A percentile compares a stretch with the other conserved stretches of the same genome.
These are phyloP conservation scores for Heracleum sosnowskyi DNA, from an alignment of 129 eudicot species.

Conservation along the genomic window DNA sequence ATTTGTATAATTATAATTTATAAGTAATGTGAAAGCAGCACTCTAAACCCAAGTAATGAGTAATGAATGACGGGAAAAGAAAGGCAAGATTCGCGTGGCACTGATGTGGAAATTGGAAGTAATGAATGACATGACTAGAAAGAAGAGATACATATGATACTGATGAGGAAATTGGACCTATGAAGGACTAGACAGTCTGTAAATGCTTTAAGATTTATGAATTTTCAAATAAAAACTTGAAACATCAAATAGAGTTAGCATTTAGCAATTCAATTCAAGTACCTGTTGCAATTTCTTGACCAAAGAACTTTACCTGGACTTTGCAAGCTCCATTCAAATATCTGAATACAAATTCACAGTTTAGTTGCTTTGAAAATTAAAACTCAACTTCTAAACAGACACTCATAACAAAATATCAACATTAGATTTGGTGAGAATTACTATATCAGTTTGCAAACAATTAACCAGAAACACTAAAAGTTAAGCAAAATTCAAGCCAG, in stretches of 20 bases:
- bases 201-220: background rate
- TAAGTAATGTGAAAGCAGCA: too few species aligned
- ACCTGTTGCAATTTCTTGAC: conserved; percentile 92
- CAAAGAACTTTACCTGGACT: conserved; percentile 87
- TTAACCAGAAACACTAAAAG: too few species aligned
- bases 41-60: too few species aligned
- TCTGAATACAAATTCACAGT: conserved; percentile 27
- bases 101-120: too few species aligned
- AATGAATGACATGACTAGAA: background rate
- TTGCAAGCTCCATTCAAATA: conserved; percentile 96
- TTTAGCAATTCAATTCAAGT: conserved; percentile 12
- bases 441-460: too few species aligned
- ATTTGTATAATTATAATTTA: too few species aligned
- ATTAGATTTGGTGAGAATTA: too few species aligned
- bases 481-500: background rate
- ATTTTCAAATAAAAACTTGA: background rate
- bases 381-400: background rate
- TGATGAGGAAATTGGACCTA: background rate
- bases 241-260: conserved; percentile 1
- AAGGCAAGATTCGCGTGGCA: too few species aligned
- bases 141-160: background rate
- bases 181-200: background rate
- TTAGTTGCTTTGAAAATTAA: conserved; percentile 6
- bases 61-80: too few species aligned
- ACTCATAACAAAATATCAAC: too few species aligned